Conservation (phyloP, 768 basidiomycete genomes). For the Floccularia luteovirens region DNA sequence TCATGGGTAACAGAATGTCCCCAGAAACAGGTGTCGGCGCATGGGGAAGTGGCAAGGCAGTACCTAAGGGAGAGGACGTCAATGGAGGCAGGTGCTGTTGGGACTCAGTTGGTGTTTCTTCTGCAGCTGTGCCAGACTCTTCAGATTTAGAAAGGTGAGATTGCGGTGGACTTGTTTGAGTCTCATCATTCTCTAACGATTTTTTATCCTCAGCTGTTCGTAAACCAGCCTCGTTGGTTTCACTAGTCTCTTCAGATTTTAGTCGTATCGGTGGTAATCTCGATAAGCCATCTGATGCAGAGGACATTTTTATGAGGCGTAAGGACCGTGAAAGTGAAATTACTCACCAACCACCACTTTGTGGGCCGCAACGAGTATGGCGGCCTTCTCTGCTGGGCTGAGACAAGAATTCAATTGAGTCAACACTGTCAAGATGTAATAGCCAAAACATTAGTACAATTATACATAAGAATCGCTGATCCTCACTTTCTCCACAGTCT, state of each 20-base stretch:
- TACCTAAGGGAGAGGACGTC: neutral
- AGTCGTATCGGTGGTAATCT: slow-evolving; percentile 67
- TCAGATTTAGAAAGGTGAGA: too few species aligned
- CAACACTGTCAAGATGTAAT: slow-evolving; percentile 15
- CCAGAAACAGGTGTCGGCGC: slow-evolving; percentile 59
- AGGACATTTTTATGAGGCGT: slow-evolving; percentile 2
- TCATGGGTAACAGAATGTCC: slow-evolving; percentile 85
- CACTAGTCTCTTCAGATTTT: slow-evolving; percentile 45
- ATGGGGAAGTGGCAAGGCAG: neutral
- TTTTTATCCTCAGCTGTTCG: neutral
- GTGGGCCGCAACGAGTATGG: slow-evolving; percentile 76
- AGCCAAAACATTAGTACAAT: neutral
- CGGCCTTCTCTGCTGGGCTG: slow-evolving; percentile 73
- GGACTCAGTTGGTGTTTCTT: too few species aligned
- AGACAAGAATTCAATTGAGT: slow-evolving; percentile 30
- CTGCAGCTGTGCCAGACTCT: too few species aligned
- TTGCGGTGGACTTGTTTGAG: too few species aligned
- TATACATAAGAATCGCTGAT: neutral
- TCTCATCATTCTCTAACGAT: slow-evolving; percentile 7
- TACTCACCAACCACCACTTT: slow-evolving; percentile 76
- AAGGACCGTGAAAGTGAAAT: neutral
- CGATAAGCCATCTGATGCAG: slow-evolving; percentile 60
- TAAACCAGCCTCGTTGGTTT: slow-evolving; percentile 10
- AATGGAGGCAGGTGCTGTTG: neutral
- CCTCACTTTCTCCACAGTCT: slow-evolving; percentile 72